Percentiles rank a stretch among this genome's conserved stretches.
Conservation (phyloP, 306 rosid species). For the Oemleria cerasiformis region DNA sequence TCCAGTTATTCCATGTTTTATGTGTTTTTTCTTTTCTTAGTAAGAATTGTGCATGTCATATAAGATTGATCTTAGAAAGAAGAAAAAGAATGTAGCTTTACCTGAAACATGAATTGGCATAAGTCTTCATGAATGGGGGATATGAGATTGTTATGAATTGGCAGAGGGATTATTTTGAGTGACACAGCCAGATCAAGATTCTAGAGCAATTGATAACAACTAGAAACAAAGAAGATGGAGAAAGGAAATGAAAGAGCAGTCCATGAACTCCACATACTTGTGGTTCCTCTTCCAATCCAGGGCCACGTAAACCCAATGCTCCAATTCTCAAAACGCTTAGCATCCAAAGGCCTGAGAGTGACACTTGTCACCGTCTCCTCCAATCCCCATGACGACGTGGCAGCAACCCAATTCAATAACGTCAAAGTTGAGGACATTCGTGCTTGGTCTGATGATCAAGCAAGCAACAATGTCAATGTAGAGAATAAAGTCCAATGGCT, state of each 20-base stretch:
- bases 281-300: conserved; percentile 3
- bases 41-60: too few species aligned
- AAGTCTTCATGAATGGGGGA: too few species aligned
- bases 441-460: not conserved
- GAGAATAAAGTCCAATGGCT: not conserved
- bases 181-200: too few species aligned
- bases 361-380: conserved; percentile 21
- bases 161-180: too few species aligned
- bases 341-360: conserved; percentile 19
- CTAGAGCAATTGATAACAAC: too few species aligned
- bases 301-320: conserved; percentile 36
- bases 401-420: not conserved
- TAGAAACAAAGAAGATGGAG: conserved; percentile 16
- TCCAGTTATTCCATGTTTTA: too few species aligned
- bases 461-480: not conserved
- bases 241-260: conserved; percentile 7
- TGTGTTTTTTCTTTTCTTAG: too few species aligned
- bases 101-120: too few species aligned
- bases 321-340: conserved; percentile 32
- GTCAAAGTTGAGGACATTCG: not conserved
- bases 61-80: too few species aligned
- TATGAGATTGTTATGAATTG: too few species aligned
- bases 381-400: too few species aligned
- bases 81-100: too few species aligned
- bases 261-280: not conserved